Evolutionary conservation across 441 rosid genomes (phyloP).

Genomic region (Kokia cookei): DNA sequence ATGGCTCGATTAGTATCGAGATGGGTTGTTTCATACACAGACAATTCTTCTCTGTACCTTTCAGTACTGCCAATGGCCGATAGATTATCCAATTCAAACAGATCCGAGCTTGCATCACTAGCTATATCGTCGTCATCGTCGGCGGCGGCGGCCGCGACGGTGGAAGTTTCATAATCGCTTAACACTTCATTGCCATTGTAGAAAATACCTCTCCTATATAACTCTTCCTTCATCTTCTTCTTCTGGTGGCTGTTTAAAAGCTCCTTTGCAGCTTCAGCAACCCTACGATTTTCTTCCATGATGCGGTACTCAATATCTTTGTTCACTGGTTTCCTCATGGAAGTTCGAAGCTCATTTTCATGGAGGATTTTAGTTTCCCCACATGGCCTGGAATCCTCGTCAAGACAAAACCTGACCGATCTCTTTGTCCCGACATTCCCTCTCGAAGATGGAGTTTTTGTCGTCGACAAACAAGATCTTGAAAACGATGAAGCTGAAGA

Average conservation of each 20-base stretch:
- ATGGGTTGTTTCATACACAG: conserved; percentile 91
- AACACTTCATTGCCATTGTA: conserved; percentile 2
- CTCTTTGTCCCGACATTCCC: conserved; percentile 28
- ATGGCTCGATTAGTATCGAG: conserved; percentile 66
- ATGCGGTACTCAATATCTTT: conserved; percentile 33
- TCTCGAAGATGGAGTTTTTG: conserved; percentile 44
- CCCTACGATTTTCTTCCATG: conserved; percentile 50
- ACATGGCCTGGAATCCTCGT: conserved; percentile 40
- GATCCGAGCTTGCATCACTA: conserved; percentile 86
- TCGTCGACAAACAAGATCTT: conserved; percentile 43
- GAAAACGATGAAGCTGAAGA: conserved; percentile 60
- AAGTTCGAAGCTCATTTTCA: conserved; percentile 7
- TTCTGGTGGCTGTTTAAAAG: conserved; percentile 51
- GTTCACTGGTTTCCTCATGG: conserved; percentile 1
- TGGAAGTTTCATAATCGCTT: conserved; percentile 4
- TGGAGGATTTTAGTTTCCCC: conserved; percentile 22
- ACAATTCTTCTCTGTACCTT: conserved; percentile 74
- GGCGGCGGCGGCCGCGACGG: neutral
- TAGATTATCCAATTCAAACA: conserved; percentile 84
- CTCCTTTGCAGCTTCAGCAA: conserved; percentile 62
- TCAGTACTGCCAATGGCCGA: conserved; percentile 52
- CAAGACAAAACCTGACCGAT: conserved; percentile 54
- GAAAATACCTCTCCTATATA: conserved; percentile 3
- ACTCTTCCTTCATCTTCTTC: conserved; percentile 37
- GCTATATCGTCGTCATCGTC: conserved; percentile 48